Evolutionary conservation across 306 rosid genomes (phyloP).

Genomic region (Argentina anserina): DNA sequence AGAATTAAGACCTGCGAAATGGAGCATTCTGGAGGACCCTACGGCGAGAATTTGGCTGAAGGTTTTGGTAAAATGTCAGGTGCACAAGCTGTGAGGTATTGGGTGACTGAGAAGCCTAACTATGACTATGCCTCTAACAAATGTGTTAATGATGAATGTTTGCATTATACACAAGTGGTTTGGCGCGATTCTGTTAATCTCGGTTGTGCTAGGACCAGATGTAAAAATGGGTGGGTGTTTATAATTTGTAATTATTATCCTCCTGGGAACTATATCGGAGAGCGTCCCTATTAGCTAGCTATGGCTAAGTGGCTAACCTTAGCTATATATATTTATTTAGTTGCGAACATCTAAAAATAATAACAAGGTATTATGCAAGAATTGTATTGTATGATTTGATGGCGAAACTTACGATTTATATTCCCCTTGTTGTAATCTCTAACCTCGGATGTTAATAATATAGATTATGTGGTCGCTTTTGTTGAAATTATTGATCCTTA

Average conservation of each 20-base stretch:
- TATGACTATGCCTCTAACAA: slow-evolving; percentile 39
- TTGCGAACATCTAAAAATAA: neutral
- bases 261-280: slow-evolving; percentile 39
- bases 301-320: too few relatives aligned
- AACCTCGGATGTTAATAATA: too few relatives aligned
- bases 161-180: slow-evolving; percentile 57
- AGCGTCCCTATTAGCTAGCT: slow-evolving; percentile 27
- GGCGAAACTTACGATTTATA: too few relatives aligned
- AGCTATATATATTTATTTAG: too few relatives aligned
- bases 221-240: slow-evolving; percentile 40
- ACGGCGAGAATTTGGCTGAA: slow-evolving; percentile 31
- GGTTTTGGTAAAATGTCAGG: slow-evolving; percentile 35
- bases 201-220: slow-evolving; percentile 52
- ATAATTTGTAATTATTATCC: slow-evolving; percentile 57
- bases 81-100: slow-evolving; percentile 35
- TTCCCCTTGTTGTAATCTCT: too few relatives aligned
- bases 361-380: too few relatives aligned
- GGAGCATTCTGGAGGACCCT: slow-evolving; percentile 38
- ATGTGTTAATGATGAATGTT: slow-evolving; percentile 45
- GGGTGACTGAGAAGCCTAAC: slow-evolving; percentile 49
- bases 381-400: too few relatives aligned
- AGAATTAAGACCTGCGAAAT: slow-evolving; percentile 33
- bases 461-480: too few relatives aligned
- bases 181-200: slow-evolving; percentile 34
- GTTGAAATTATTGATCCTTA: too few relatives aligned